Conservation (phyloP, 2,329 filamentous ascomycete species). For the Diaporthe citriasiana region DNA sequence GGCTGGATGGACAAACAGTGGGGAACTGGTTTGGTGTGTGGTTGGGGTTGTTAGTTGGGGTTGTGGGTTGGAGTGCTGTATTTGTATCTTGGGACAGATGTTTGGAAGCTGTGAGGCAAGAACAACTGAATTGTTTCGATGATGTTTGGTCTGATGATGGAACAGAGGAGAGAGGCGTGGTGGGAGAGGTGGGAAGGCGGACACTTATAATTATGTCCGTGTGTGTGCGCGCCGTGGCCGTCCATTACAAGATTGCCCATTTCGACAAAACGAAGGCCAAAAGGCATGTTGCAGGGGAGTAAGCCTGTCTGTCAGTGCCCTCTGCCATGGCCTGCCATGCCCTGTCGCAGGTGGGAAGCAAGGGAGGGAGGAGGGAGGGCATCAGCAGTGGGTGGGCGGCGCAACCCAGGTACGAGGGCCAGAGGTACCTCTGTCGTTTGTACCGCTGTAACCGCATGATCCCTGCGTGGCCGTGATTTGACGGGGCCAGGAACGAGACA, state of each 20-base stretch:
- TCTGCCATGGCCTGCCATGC: slow-evolving; percentile 30
- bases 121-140: slow-evolving; percentile 32
- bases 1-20: slow-evolving; percentile 27
- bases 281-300: slow-evolving; percentile 32
- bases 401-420: slow-evolving; percentile 33
- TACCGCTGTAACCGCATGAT: slow-evolving; percentile 42
- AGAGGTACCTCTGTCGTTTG: slow-evolving; percentile 40
- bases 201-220: slow-evolving; percentile 37
- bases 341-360: slow-evolving; percentile 38
- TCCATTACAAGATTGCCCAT: slow-evolving; percentile 36
- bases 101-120: slow-evolving; percentile 30
- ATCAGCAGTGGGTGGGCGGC: slow-evolving; percentile 15
- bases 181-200: slow-evolving; percentile 31
- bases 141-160: slow-evolving; percentile 37
- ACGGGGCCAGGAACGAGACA: slow-evolving; percentile 42
- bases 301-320: slow-evolving; percentile 37
- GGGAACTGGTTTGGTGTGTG: slow-evolving; percentile 2
- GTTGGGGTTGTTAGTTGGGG: slow-evolving; percentile 8
- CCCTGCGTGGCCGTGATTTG: slow-evolving; percentile 40
- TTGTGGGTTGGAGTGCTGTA: slow-evolving; percentile 7
- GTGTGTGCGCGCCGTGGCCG: slow-evolving; percentile 26
- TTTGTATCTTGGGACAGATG: slow-evolving; percentile 18
- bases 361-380: slow-evolving; percentile 32
- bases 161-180: background rate
- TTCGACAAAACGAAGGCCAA: slow-evolving; percentile 38